Evolutionary conservation across 78 protist genomes (phyloP).

Genomic region (Parvularia atlantis): DNA sequence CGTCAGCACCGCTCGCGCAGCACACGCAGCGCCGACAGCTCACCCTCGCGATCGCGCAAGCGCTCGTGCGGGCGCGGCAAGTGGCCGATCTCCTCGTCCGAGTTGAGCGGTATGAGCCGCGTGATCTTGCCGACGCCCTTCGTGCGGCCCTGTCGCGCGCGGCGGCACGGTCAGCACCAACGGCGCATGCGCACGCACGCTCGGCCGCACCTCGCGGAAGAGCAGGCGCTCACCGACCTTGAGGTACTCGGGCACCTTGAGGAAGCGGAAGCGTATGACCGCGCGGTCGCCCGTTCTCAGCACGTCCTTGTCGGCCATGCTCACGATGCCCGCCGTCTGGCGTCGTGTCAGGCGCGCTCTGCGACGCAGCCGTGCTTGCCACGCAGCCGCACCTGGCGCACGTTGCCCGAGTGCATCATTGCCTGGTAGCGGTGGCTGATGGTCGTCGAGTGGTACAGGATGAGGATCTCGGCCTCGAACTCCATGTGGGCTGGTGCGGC

Average conservation of each 20-base stretch:
- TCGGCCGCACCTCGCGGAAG: constrained; percentile 82
- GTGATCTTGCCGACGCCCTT: too few species aligned
- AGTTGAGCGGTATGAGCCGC: too few species aligned
- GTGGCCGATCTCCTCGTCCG: too few species aligned
- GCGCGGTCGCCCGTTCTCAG: constrained; percentile 88
- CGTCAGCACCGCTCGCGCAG: too few species aligned
- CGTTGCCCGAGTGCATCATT: constrained; percentile 75
- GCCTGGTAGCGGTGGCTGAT: constrained; percentile 69
- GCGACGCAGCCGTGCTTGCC: background rate
- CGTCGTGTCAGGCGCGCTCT: too few species aligned
- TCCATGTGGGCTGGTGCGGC: constrained; percentile 32
- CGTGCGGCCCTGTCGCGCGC: too few species aligned
- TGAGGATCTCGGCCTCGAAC: constrained; percentile 75
- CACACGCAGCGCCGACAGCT: too few species aligned
- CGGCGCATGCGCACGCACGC: too few species aligned
- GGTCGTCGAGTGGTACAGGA: constrained; percentile 86
- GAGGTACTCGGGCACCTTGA: constrained; percentile 71
- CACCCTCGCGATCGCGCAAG: too few species aligned
- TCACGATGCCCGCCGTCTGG: constrained; percentile 21
- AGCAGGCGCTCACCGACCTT: constrained; percentile 52
- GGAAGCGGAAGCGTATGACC: constrained; percentile 57
- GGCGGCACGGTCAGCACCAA: too few species aligned
- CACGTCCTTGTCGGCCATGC: constrained; percentile 41
- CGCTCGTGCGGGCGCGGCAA: too few species aligned
- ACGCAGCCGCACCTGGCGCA: too few species aligned